Evolutionary conservation across 176 grass and related monocot genomes (phyloP).

Genomic region (Guadua angustifolia): DNA sequence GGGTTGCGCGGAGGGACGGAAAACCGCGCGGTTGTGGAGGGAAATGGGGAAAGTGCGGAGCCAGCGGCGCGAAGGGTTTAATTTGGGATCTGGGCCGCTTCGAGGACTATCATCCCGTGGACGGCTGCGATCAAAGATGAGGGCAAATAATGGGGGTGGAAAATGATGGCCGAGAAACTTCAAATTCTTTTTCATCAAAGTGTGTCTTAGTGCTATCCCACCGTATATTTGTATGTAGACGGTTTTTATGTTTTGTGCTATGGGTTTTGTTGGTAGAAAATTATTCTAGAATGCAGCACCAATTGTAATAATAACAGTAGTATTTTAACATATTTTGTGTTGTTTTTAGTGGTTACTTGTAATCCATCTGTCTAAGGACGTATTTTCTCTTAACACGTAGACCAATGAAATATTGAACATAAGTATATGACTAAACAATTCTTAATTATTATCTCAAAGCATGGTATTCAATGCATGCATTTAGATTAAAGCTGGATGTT

Average conservation of each 20-base stretch:
- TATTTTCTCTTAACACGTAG: too few species aligned
- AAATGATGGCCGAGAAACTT: neutral
- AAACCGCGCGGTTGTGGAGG: slow-evolving; percentile 33
- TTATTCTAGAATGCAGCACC: neutral
- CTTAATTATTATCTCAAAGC: too few species aligned
- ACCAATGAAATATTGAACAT: too few species aligned
- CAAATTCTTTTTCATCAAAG: neutral
- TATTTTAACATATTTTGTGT: neutral
- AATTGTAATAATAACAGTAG: neutral
- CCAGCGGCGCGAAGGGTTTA: slow-evolving; percentile 8
- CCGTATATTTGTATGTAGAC: neutral
- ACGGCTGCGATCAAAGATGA: slow-evolving; percentile 24
- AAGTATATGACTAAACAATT: too few species aligned
- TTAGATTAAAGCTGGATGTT: too few species aligned
- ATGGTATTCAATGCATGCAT: too few species aligned
- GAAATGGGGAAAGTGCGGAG: neutral
- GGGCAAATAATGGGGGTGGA: neutral
- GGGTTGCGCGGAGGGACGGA: neutral
- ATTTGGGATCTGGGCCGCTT: neutral
- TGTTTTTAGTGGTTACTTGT: neutral
- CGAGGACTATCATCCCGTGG: neutral
- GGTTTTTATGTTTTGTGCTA: neutral
- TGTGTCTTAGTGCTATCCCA: neutral
- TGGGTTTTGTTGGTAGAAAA: neutral
- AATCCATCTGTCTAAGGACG: too few species aligned